A percentile compares a stretch with the other conserved stretches of the same genome.
phyloP scores from a whole-genome alignment of 805 yeast species.

The Candida chilensis region DNA sequence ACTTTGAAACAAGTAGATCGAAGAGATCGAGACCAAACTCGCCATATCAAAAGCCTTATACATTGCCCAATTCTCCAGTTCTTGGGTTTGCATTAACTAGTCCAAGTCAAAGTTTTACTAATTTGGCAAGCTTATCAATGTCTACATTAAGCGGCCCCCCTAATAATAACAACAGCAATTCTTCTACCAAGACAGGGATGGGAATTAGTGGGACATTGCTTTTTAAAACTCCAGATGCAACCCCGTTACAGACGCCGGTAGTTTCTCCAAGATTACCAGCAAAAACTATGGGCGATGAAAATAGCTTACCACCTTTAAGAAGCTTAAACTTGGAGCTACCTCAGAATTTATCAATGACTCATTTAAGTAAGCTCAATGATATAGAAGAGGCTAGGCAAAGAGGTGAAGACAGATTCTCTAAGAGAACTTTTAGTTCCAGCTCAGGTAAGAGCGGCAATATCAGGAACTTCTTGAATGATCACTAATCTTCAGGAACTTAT shows the following conservation, averaged over 20 bases:
- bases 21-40: slow-evolving; percentile 34
- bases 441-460: too few species aligned
- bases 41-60: slow-evolving; percentile 11
- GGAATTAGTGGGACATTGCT: background rate
- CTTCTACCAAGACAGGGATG: background rate
- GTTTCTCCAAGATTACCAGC: slow-evolving; percentile 7
- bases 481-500: too few species aligned
- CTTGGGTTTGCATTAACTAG: background rate
- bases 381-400: too few species aligned
- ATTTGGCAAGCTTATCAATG: background rate
- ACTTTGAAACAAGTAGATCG: slow-evolving; percentile 15
- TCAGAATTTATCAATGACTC: slow-evolving; percentile 12
- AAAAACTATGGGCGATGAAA: slow-evolving; percentile 2
- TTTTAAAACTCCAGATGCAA: slow-evolving; percentile 1
- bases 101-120: slow-evolving; percentile 1
- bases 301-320: slow-evolving; percentile 25
- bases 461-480: too few species aligned
- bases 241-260: slow-evolving; percentile 5
- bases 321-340: slow-evolving; percentile 33
- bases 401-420: too few species aligned
- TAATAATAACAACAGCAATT: background rate
- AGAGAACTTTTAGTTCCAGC: too few species aligned
- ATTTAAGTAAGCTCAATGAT: background rate
- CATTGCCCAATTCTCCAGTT: slow-evolving; percentile 1
- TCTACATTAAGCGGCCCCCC: too few species aligned